phyloP scores from a whole-genome alignment of 2,329 filamentous ascomycete species.

The Aspergillus sp. region DNA sequence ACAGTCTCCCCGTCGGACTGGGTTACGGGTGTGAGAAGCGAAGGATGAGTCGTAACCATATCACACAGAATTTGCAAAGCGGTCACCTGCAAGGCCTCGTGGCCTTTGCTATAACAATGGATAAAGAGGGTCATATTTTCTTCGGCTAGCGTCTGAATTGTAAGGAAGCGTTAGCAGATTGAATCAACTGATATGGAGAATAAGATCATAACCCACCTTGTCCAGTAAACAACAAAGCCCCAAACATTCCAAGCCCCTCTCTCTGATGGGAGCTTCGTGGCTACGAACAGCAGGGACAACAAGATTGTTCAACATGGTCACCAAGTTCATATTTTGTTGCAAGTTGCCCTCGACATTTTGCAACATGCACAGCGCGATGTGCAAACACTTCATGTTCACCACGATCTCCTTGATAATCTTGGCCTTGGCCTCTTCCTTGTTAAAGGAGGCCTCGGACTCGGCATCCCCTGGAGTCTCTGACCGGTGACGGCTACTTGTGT shows the following conservation, averaged over 20 bases:
- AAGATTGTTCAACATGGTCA: conserved; percentile 96
- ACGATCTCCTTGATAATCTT: conserved; percentile 74
- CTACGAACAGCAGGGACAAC: conserved; percentile 92
- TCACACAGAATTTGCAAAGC: conserved; percentile 89
- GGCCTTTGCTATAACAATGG: conserved; percentile 91
- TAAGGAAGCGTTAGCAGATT: conserved; percentile 6
- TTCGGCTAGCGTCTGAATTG: conserved; percentile 66
- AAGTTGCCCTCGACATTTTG: conserved; percentile 85
- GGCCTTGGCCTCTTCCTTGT: conserved; percentile 62
- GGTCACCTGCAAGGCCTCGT: conserved; percentile 82
- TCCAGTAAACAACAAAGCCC: conserved; percentile 89
- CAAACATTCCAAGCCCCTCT: conserved; percentile 82
- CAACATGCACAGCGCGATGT: conserved; percentile 96
- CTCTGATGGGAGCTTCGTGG: conserved; percentile 86
- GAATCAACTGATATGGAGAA: not conserved
- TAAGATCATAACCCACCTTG: conserved; percentile 47
- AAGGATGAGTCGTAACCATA: conserved; percentile 83
- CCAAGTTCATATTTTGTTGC: conserved; percentile 84
- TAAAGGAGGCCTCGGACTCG: conserved; percentile 55
- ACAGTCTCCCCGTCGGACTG: conserved; percentile 47
- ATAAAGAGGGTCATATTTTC: conserved; percentile 92
- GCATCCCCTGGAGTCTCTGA: conserved; percentile 40
- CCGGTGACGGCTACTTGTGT: conserved; percentile 47
- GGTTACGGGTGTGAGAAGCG: conserved; percentile 60
- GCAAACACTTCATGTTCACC: conserved; percentile 96